Base-by-base conservation (phyloP, 805 yeast genomes). In the Yamadazyma paraphyllophila region DNA sequence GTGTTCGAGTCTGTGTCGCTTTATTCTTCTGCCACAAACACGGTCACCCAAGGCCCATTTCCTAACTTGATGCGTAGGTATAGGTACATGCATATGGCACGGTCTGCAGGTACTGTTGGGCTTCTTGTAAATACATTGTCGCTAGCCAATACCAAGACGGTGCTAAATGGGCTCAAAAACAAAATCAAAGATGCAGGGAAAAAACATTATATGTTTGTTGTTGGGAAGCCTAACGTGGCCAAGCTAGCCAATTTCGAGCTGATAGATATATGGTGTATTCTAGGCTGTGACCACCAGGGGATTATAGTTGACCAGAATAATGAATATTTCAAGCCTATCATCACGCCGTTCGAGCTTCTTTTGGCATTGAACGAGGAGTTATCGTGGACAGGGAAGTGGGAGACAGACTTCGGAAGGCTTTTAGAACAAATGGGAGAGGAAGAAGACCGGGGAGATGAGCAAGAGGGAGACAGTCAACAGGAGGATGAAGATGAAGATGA, bases 211-310 rank as follows among this genome's bases (percentile, higher is more conserved):
- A 78, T 89, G 60, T 90, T 94, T 68, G 98, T 91, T 3, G 98
- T 94, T 3, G 99, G 99, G 9, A 94, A 94, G 63, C 98, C 98
- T 8, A 94, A 94, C 59, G 97, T 94, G 14, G 96, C 99, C 20
- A 94, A 94, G 59, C 71, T 94, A 42, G 99, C 98, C 8, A 94
- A 94, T 62, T 94, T 94, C 61, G 99, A 92, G 51, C 83, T 81
- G n/a, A 79, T 94, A 11, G 98, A 94, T 55, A 77, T 88, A 16
- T 94, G 99, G 98, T 91, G 96, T 58, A 79, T 94, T 10, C 65
- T 94, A 11, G 99, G 99, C 0, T 94, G 99, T 62, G 90, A 95
- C 9, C 89, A 90, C 55, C 91, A 95, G 43, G 99, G 99, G 4
- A 84, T 92, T 17, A 82, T 92, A 31, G 63, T 94, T 11, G 96